These are phyloP conservation scores for Pterocarpus santalinus DNA, from an alignment of 306 rosid genomes.

Conservation along the genomic window DNA sequence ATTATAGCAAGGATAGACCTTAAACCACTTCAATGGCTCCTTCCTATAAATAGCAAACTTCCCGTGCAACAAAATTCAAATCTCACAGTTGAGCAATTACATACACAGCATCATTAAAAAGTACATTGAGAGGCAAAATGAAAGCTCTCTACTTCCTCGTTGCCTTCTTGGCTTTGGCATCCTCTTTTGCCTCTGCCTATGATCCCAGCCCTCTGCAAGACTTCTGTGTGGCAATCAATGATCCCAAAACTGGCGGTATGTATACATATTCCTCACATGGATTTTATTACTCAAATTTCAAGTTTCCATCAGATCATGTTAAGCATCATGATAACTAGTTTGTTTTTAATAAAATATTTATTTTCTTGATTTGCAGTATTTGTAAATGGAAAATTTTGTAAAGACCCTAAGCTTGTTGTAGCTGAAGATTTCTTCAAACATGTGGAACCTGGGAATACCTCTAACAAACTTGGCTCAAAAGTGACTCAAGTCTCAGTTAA, in stretches of 20 bases:
- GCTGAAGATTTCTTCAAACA: background rate
- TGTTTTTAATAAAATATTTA: background rate
- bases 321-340: background rate
- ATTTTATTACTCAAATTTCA: too few species aligned
- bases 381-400: background rate
- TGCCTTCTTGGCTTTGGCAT: slow-evolving; percentile 19
- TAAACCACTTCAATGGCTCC: background rate
- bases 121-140: background rate
- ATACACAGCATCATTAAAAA: background rate
- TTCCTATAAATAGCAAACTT: slow-evolving; percentile 27
- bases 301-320: background rate
- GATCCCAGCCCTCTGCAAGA: slow-evolving; percentile 30
- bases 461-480: background rate
- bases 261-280: too few species aligned
- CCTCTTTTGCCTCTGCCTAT: slow-evolving; percentile 3
- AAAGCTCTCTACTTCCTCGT: slow-evolving; percentile 3
- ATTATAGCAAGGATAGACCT: background rate
- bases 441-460: background rate
- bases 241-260: slow-evolving; percentile 23
- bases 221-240: slow-evolving; percentile 20
- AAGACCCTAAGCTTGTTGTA: background rate
- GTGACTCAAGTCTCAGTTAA: background rate
- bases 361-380: background rate
- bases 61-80: background rate
- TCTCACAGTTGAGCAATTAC: background rate